phyloP scores from a whole-genome alignment of 805 yeast species.

The Candida boleticola region DNA sequence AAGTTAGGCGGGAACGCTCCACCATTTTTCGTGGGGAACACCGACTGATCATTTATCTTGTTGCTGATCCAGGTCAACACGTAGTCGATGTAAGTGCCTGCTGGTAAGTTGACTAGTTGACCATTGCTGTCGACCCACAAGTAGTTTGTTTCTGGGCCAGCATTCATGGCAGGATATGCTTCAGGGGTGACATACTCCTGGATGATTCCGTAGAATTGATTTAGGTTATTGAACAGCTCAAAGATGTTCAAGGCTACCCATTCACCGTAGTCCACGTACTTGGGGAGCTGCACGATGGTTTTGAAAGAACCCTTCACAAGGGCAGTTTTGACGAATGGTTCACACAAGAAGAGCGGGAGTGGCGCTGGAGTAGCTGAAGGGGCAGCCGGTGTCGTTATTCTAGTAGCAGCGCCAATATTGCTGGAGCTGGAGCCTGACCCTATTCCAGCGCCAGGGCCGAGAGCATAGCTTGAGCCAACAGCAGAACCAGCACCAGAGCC shows the following conservation, averaged over 20 bases:
- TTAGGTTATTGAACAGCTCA: slow-evolving; percentile 81
- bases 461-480: not conserved
- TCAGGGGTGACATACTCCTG: slow-evolving; percentile 90
- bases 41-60: slow-evolving; percentile 82
- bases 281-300: slow-evolving; percentile 92
- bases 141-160: slow-evolving; percentile 90
- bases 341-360: slow-evolving; percentile 74
- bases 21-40: slow-evolving; percentile 90
- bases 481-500: not conserved
- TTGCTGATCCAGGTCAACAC: slow-evolving; percentile 87
- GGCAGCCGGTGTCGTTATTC: not conserved
- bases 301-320: slow-evolving; percentile 94
- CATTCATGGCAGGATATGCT: slow-evolving; percentile 89
- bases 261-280: slow-evolving; percentile 90
- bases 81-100: slow-evolving; percentile 87
- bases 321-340: slow-evolving; percentile 92
- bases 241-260: slow-evolving; percentile 94
- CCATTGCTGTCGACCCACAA: slow-evolving; percentile 81
- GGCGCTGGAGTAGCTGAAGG: slow-evolving; percentile 1
- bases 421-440: not conserved
- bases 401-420: not conserved
- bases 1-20: slow-evolving; percentile 88
- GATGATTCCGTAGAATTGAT: slow-evolving; percentile 87
- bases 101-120: slow-evolving; percentile 84
- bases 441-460: not conserved